Evolutionary conservation across 768 basidiomycete species (phyloP), one percentile per base, ranked within the genome.

Genomic region (Epithele typhae): DNA sequence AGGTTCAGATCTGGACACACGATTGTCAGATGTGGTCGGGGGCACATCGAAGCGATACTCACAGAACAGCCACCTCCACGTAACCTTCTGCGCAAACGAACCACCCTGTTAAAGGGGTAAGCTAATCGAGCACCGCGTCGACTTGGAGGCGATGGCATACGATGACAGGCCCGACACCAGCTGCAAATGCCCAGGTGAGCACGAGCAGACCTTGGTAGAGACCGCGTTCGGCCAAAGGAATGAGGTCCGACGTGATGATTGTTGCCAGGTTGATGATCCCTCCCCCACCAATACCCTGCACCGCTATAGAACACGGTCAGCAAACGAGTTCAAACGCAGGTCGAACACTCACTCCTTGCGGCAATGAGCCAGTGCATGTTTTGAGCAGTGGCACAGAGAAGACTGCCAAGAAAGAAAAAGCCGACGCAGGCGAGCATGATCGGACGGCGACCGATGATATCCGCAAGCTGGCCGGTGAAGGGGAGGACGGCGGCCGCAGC

Each of bases 331-430:
- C 27, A 30, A 7, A 30, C 27, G 14, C 27, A 30, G 27, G 14
- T 30, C 27, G 27, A 30, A 25, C 9, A 45, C 49, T 19, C 35
- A 39, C 55, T 58, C 10, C 73, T 56, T 0, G 65, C 70, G 6
- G 61, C 68, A 40, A 75, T 72, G 2, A 71, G 49, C 66, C 66
- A 65, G 6, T 52, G 42, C 68, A 75, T 72, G 37, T 49, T 67
- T 33, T 66, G 57, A 0, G 71, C 67, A 0, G 68, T 58, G 0
- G 69, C 74, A 14, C 60, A 60, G 1, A 75, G 24, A 0, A 68
- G 71, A 21, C 65, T 66, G 0, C 74, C 73, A 30, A 71, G 22
- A 0, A 68, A 64, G 42, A 71, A 70, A 22, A 68, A 44, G 0
- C 54, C 34, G 10, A 70, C 49, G 17, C 57, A 53, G 4, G 46